A percentile compares a stretch with the other conserved stretches of the same genome.
phyloP scores from a whole-genome alignment of 148 eudicot species.

The Salicornia ramosissima region DNA sequence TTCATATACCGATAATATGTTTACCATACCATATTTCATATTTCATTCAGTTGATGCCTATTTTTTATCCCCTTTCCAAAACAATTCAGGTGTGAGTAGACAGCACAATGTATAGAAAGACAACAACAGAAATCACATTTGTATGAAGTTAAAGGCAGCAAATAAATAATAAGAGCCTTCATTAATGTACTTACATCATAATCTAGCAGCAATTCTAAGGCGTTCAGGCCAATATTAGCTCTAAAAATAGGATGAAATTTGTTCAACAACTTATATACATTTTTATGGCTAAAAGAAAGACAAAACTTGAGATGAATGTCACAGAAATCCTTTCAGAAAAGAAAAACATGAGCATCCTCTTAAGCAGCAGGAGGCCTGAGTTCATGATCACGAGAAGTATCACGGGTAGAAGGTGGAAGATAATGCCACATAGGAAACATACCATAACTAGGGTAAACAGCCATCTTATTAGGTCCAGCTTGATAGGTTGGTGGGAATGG shows the following conservation, averaged over 20 bases:
- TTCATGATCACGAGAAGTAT: constrained; percentile 76
- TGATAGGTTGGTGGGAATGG: constrained; percentile 49
- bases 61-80: too few relatives aligned
- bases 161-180: constrained; percentile 5
- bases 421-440: constrained; percentile 91
- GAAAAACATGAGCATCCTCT: constrained; percentile 11
- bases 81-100: too few relatives aligned
- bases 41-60: too few relatives aligned
- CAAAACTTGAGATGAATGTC: constrained; percentile 21
- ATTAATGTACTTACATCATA: constrained; percentile 15
- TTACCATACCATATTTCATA: too few relatives aligned
- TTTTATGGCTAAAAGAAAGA: neutral
- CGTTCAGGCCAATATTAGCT: neutral
- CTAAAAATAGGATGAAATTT: constrained; percentile 5
- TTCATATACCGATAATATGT: too few relatives aligned
- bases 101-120: neutral
- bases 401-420: constrained; percentile 52
- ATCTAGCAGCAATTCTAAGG: constrained; percentile 17
- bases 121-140: neutral
- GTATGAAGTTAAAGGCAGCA: neutral
- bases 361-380: constrained; percentile 98
- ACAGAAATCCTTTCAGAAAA: neutral
- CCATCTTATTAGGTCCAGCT: constrained; percentile 61
- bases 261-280: constrained; percentile 30
- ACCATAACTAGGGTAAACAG: constrained; percentile 66